Evolutionary conservation across 805 yeast species (phyloP).

Genomic region (Myxozyma kluyveri): DNA sequence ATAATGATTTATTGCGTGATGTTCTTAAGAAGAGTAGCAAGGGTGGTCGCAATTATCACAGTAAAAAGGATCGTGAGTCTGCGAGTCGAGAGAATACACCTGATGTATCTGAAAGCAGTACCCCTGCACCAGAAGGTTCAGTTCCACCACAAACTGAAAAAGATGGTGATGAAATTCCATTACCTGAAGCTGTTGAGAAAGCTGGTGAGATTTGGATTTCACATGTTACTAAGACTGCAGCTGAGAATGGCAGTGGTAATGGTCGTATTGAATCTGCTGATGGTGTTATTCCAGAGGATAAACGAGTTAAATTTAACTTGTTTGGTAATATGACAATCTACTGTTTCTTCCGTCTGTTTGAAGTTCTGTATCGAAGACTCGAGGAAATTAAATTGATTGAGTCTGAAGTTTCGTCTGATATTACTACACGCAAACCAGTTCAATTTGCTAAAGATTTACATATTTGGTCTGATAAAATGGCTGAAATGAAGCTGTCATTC

Average conservation of each 20-base stretch:
- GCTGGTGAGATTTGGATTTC: constrained; percentile 35
- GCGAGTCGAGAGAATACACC: constrained; percentile 28
- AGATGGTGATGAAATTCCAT: constrained; percentile 19
- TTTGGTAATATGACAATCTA: constrained; percentile 88
- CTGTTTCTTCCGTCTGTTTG: constrained; percentile 81
- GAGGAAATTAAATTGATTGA: constrained; percentile 72
- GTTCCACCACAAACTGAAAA: constrained; percentile 13
- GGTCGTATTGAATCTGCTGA: constrained; percentile 13
- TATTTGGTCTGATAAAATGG: constrained; percentile 72
- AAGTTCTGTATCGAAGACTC: constrained; percentile 76
- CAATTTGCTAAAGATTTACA: constrained; percentile 84
- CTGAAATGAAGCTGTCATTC: constrained; percentile 75
- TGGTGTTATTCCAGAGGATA: constrained; percentile 30
- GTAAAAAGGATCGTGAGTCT: constrained; percentile 19
- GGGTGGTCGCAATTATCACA: constrained; percentile 27
- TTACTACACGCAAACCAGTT: constrained; percentile 46
- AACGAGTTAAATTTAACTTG: constrained; percentile 55
- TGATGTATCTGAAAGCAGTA: constrained; percentile 14
- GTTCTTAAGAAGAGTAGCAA: constrained; percentile 44
- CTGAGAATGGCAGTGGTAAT: not conserved
- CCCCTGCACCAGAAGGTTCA: constrained; percentile 6
- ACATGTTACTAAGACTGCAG: constrained; percentile 30
- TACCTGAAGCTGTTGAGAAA: constrained; percentile 30
- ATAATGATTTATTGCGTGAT: constrained; percentile 48
- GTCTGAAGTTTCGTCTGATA: constrained; percentile 67